Evolutionary conservation across 495 filamentous ascomycete genomes (phyloP).

Genomic region (Parmelia sp.): DNA sequence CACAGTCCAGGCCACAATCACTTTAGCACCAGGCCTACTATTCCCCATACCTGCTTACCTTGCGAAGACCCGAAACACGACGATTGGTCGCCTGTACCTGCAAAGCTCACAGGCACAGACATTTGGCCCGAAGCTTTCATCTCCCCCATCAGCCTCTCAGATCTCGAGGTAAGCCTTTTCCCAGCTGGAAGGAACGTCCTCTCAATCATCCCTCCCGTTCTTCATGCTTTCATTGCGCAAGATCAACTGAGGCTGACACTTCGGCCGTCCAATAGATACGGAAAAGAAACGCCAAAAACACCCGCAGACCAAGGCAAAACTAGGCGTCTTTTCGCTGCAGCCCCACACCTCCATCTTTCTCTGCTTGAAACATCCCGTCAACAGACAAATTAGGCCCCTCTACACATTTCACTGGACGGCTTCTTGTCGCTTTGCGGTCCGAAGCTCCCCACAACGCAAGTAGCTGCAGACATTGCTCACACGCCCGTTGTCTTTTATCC

Average conservation of each 20-base stretch:
- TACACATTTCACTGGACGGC: slow-evolving; percentile 26
- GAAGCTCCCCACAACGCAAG: slow-evolving; percentile 20
- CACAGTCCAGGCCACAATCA: not conserved
- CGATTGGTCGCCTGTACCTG: slow-evolving; percentile 15
- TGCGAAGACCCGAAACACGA: not conserved
- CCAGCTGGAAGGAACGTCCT: slow-evolving; percentile 1
- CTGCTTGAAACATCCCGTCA: slow-evolving; percentile 17
- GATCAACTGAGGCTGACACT: slow-evolving; percentile 17
- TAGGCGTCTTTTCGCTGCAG: slow-evolving; percentile 23
- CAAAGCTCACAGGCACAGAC: slow-evolving; percentile 4
- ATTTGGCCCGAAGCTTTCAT: slow-evolving; percentile 9
- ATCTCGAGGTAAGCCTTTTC: slow-evolving; percentile 12
- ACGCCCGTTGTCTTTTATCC: slow-evolving; percentile 15
- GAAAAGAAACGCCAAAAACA: slow-evolving; percentile 16
- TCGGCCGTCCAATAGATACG: slow-evolving; percentile 11
- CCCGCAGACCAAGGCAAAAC: slow-evolving; percentile 26
- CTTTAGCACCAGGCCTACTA: not conserved
- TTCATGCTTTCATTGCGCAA: slow-evolving; percentile 9
- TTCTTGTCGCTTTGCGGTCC: slow-evolving; percentile 20
- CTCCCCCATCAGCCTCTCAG: slow-evolving; percentile 15
- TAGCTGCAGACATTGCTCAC: slow-evolving; percentile 26
- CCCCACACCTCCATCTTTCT: slow-evolving; percentile 24
- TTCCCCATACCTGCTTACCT: slow-evolving; percentile 6
- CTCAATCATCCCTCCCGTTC: not conserved
- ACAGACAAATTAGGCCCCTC: not conserved